Evolutionary conservation across 768 basidiomycete species (phyloP).

Genomic region (Boletus tomentosulus): DNA sequence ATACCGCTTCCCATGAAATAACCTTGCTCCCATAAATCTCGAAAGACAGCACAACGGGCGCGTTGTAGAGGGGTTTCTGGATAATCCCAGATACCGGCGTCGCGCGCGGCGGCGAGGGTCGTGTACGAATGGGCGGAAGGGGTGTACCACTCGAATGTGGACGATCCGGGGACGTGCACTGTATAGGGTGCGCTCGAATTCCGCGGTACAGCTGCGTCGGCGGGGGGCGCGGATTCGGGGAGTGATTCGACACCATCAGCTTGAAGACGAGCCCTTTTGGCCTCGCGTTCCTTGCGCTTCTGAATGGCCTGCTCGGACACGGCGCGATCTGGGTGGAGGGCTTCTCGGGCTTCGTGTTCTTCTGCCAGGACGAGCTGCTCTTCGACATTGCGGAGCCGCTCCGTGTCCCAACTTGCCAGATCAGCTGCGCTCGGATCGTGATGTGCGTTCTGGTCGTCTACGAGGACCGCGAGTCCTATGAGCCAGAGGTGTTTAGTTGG

Average conservation of each 20-base stretch:
- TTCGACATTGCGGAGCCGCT: constrained; percentile 42
- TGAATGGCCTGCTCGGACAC: constrained; percentile 60
- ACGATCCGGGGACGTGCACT: constrained; percentile 60
- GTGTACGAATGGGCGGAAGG: constrained; percentile 41
- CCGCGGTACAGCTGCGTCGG: constrained; percentile 6
- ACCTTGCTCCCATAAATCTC: constrained; percentile 76
- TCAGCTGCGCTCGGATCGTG: constrained; percentile 43
- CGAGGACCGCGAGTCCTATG: constrained; percentile 68
- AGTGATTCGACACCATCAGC: constrained; percentile 5
- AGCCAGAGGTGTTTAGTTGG: background rate
- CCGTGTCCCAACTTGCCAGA: constrained; percentile 50
- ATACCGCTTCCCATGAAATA: constrained; percentile 87
- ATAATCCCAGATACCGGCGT: constrained; percentile 74
- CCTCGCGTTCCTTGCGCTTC: constrained; percentile 71
- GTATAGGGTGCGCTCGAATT: constrained; percentile 37
- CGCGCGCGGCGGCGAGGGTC: constrained; percentile 56
- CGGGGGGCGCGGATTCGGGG: background rate
- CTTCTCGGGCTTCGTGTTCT: constrained; percentile 47
- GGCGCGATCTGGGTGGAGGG: constrained; percentile 34
- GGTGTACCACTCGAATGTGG: constrained; percentile 65
- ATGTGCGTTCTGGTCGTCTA: constrained; percentile 67
- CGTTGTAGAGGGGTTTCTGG: constrained; percentile 61
- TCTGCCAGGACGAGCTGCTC: constrained; percentile 49
- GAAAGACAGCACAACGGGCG: constrained; percentile 77
- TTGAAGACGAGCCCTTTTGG: constrained; percentile 29